Evolutionary conservation across 2,329 filamentous ascomycete species (phyloP).

Genomic region (Dryadomyces quercus-mongolicae): DNA sequence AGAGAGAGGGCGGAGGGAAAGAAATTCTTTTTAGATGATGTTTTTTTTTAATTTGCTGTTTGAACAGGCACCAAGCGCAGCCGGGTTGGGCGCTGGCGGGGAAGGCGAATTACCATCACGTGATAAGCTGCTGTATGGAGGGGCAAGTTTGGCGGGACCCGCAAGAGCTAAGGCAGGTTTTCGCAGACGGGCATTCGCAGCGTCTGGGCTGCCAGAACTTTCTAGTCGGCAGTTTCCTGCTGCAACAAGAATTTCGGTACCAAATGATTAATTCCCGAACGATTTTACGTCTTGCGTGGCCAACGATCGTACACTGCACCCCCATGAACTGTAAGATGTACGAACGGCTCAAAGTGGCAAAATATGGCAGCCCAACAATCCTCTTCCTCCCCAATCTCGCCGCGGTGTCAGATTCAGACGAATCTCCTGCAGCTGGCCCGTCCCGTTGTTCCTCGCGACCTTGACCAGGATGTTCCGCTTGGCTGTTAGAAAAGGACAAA

Average conservation of each 20-base stretch:
- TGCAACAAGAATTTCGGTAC: neutral
- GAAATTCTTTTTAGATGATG: slow-evolving; percentile 13
- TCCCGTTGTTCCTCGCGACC: slow-evolving; percentile 36
- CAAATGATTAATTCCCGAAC: too few relatives aligned
- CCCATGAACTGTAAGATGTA: too few relatives aligned
- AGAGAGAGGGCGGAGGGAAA: slow-evolving; percentile 3
- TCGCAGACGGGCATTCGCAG: too few relatives aligned
- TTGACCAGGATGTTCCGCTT: slow-evolving; percentile 58
- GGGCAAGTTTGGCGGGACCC: neutral
- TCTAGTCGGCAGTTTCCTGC: neutral
- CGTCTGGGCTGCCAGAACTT: neutral
- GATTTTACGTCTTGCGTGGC: too few relatives aligned
- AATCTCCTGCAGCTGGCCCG: slow-evolving; percentile 40
- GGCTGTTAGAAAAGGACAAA: slow-evolving; percentile 11
- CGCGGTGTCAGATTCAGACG: slow-evolving; percentile 63
- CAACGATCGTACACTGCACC: neutral
- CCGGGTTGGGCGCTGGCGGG: slow-evolving; percentile 11
- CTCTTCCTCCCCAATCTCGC: slow-evolving; percentile 80
- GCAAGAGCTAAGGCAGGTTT: neutral
- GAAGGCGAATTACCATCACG: slow-evolving; percentile 4
- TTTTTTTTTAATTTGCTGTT: slow-evolving; percentile 11
- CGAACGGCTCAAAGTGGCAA: slow-evolving; percentile 52
- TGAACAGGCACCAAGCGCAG: slow-evolving; percentile 7
- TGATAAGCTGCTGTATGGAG: slow-evolving; percentile 4
- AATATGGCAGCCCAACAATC: slow-evolving; percentile 82